Conservation (phyloP, 352 stramenopile species). For the Phytophthora foliorum region DNA sequence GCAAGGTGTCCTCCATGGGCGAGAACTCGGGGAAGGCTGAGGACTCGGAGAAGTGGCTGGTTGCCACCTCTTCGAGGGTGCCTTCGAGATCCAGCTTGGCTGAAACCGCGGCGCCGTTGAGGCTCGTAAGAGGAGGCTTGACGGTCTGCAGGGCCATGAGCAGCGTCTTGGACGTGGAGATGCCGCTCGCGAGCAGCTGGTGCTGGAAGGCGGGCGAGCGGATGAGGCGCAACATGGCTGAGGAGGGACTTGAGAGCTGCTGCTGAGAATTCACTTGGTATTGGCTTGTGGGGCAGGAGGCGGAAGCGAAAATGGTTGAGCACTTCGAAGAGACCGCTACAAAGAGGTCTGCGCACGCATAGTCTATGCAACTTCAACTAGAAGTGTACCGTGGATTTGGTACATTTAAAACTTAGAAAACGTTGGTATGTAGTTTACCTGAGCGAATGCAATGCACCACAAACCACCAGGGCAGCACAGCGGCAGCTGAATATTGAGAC, state of each 20-base stretch:
- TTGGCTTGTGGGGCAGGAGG: constrained; percentile 4
- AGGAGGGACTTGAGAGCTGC: background rate
- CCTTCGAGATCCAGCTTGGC: constrained; percentile 39
- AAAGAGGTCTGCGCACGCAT: background rate
- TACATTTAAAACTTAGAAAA: background rate
- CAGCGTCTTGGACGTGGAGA: constrained; percentile 12
- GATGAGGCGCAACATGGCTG: constrained; percentile 10
- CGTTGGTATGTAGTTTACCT: no score
- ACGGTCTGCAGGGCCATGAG: constrained; percentile 7
- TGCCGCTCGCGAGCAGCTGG: constrained; percentile 6
- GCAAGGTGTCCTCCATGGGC: constrained; percentile 55
- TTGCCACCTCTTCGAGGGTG: constrained; percentile 52
- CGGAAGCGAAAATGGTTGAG: constrained; percentile 13
- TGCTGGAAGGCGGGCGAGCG: constrained; percentile 14
- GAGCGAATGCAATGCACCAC: no score
- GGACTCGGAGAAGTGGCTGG: constrained; percentile 57
- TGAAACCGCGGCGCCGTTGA: constrained; percentile 17
- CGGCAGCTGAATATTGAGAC: no score
- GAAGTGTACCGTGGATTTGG: background rate
- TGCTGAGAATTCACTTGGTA: background rate
- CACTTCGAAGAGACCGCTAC: no score
- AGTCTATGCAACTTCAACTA: constrained; percentile 35
- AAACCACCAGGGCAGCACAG: no score
- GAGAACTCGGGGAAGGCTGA: constrained; percentile 68
- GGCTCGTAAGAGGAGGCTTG: constrained; percentile 15